Evolutionary conservation across 352 stramenopile genomes (phyloP), one percentile per base, ranked within the genome.

Genomic region (Phytophthora sp.): DNA sequence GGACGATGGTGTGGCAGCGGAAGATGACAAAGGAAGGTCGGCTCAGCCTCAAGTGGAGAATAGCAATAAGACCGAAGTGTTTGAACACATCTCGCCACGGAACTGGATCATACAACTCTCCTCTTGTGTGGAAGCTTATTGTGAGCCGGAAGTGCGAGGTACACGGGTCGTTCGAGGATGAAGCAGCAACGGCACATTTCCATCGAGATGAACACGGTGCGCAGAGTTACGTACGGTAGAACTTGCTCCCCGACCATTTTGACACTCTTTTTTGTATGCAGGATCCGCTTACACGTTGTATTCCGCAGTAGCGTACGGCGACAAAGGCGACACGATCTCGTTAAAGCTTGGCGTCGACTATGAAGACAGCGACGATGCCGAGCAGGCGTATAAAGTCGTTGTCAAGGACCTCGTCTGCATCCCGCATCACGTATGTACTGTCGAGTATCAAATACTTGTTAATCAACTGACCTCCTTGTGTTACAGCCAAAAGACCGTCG

Each of bases 1-100:
- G 31, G 18, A 63, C 35, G 15, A 49, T 29, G 7, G 46, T 71
- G 8, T 70, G 69, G 69, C 49, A 74, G 27, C 26, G 61, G n/a
- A 63, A 57, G 15, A 47, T 71, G 20, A n/a, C 38, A 26, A 61
- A 44, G 45, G 35, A 47, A 23, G 46, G 50, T 3, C 65, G 69
- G 11, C 8, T 58, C 8, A 71, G 65, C 13, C 53, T 77, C 38
- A 65, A 69, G 20, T 77, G 69, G 65, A 71, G 36, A 52, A 62
- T 71, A 57, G 41, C 56, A 15, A 41, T 66, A 27, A 66, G 23
- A 45, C 36, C 15, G 39, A 57, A 52, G 20, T 45, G 33, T 2
- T 45, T 33, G 8, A 21, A 2, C 27, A 52, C 16, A 21, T 12
- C 3, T 38, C n/a, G n/a, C 23, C 2, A 7, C 24, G 15, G 6